These are phyloP conservation scores for Chlorella sp. DNA, from an alignment of 139 green algal genomes.

Conservation along the genomic window DNA sequence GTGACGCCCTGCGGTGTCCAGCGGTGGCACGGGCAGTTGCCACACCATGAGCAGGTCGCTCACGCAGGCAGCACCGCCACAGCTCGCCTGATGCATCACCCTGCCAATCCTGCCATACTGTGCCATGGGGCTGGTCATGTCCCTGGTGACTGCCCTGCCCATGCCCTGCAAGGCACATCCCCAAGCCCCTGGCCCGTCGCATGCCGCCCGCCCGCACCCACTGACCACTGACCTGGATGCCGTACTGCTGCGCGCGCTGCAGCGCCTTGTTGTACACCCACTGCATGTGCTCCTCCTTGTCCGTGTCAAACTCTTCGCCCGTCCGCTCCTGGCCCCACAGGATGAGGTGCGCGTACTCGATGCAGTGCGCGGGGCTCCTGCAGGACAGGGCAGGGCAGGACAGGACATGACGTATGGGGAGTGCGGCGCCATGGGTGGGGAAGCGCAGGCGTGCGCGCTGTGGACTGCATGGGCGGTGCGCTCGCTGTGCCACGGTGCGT, in stretches of 20 bases:
- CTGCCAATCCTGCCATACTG: too few relatives aligned
- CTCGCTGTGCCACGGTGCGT: too few relatives aligned
- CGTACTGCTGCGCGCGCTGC: slow-evolving; percentile 72
- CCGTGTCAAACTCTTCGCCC: slow-evolving; percentile 89
- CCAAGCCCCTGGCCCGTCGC: too few relatives aligned
- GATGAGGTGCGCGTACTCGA: slow-evolving; percentile 97
- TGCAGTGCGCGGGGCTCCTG: slow-evolving; percentile 92
- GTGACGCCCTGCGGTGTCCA: slow-evolving; percentile 64
- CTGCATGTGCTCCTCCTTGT: slow-evolving; percentile 92
- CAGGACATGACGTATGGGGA: too few relatives aligned
- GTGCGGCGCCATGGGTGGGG: too few relatives aligned
- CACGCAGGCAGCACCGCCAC: not conserved
- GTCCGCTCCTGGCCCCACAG: slow-evolving; percentile 75
- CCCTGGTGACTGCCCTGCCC: too few relatives aligned
- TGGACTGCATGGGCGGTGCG: too few relatives aligned
- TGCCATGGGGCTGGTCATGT: too few relatives aligned
- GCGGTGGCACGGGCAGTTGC: not conserved
- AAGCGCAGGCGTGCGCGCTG: too few relatives aligned
- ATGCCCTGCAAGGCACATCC: too few relatives aligned
- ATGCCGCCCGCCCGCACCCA: not conserved
- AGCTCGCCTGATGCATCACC: not conserved
- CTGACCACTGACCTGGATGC: slow-evolving; percentile 72
- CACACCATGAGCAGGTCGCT: not conserved
- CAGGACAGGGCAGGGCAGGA: not conserved
- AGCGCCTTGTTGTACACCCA: slow-evolving; percentile 86